These are phyloP conservation scores for Pythium rishiriense DNA, from an alignment of 352 stramenopile genomes.

Conservation along the genomic window DNA sequence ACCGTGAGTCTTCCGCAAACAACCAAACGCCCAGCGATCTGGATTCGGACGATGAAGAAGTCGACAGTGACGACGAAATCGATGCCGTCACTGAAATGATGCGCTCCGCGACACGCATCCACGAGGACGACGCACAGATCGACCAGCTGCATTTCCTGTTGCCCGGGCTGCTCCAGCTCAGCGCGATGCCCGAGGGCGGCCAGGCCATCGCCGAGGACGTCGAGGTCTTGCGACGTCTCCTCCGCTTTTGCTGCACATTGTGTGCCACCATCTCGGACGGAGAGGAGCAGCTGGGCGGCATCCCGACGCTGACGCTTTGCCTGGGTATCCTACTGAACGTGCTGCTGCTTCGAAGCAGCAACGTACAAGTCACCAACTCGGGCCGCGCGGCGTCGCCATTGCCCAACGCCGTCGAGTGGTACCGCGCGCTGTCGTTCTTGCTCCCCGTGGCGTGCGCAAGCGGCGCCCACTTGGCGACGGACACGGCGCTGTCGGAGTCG, in stretches of 20 bases:
- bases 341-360: constrained; percentile 59
- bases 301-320: constrained; percentile 73
- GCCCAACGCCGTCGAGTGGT: constrained; percentile 66
- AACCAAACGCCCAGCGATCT: constrained; percentile 6
- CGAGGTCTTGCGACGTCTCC: constrained; percentile 58
- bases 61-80: constrained; percentile 76
- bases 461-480: constrained; percentile 43
- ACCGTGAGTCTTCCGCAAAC: constrained; percentile 18
- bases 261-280: constrained; percentile 57
- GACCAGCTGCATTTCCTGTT: constrained; percentile 83
- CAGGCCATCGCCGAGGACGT: constrained; percentile 57
- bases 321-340: constrained; percentile 83
- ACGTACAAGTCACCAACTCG: constrained; percentile 24
- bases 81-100: constrained; percentile 49
- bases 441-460: constrained; percentile 75
- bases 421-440: constrained; percentile 67
- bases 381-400: constrained; percentile 25
- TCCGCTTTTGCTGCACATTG: constrained; percentile 77
- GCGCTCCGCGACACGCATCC: constrained; percentile 34
- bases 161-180: constrained; percentile 79
- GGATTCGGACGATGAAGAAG: constrained; percentile 43
- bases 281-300: constrained; percentile 43
- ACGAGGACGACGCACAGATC: constrained; percentile 40
- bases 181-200: constrained; percentile 57
- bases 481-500: constrained; percentile 48